Conservation (phyloP, 2,329 filamentous ascomycete species). For the Tolypocladium inflatum region DNA sequence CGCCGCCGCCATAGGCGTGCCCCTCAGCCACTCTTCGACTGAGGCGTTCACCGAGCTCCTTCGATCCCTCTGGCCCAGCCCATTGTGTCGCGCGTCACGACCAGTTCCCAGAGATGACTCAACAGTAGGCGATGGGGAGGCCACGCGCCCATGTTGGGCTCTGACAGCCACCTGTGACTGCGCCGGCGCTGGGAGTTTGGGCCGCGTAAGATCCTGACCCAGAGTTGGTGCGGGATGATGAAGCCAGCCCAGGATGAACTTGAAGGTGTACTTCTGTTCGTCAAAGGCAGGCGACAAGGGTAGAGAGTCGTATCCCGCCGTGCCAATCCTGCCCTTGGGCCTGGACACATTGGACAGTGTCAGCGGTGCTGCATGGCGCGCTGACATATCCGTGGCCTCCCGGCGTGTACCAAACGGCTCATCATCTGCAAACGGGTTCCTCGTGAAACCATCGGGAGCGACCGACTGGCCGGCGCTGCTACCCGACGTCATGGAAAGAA, state of each 20-base stretch:
- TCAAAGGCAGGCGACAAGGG: conserved; percentile 45
- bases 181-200: conserved; percentile 60
- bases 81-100: not conserved
- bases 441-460: not conserved
- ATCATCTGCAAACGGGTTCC: not conserved
- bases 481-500: conserved; percentile 35
- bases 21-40: conserved; percentile 16
- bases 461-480: conserved; percentile 1
- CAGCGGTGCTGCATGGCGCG: not conserved
- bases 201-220: conserved; percentile 55
- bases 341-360: conserved; percentile 6
- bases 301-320: conserved; percentile 43
- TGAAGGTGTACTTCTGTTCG: conserved; percentile 56
- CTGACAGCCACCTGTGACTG: conserved; percentile 49
- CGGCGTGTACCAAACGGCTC: conserved; percentile 24
- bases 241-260: conserved; percentile 63
- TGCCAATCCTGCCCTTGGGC: conserved; percentile 20
- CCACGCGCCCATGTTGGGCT: conserved; percentile 21
- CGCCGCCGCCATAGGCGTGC: conserved; percentile 5
- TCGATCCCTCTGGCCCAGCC: not conserved
- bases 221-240: conserved; percentile 43
- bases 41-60: conserved; percentile 22
- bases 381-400: conserved; percentile 32
- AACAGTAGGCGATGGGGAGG: not conserved
- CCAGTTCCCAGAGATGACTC: not conserved